Evolutionary conservation across 306 rosid genomes (phyloP), one percentile per base, ranked within the genome.

Genomic region (Vigna nakashimae): DNA sequence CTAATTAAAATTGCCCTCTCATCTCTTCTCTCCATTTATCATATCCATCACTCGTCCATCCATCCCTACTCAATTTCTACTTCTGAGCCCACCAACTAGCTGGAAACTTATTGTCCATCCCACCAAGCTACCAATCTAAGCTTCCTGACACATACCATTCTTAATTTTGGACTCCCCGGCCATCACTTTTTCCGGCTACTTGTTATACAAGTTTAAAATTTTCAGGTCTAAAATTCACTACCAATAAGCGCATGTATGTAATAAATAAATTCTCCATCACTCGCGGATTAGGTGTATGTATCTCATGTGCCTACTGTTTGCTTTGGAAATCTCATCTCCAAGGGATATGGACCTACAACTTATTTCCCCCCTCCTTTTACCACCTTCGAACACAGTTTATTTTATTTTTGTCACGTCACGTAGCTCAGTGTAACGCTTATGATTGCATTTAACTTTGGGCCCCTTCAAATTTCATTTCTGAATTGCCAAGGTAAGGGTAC

Each of bases 21-120:
- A 26, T 2, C 64, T 16, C 56, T 0, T 17, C 50, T 24, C 32
- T 2, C 65, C 71, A 51, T 24, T 59, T 14, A 45, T 73, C 9
- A 12, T 20, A 20, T 20, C 22, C 22, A 20, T 45, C 50, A 12
- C 50, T 45, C 50, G 18, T 26, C 56, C 2, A 36, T 30, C 3
- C 17, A 17, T 56, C 1, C 16, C 65, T 6, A 13, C 69, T 38
- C 50, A 56, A 67, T 66, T 7, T 18, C 16, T 67, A 63, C 56
- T 70, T 60, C 60, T 17, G 63, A 50, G 63, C 76, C 83, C 43
- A 45, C 32, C 10, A 74, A 75, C 36, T 45, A 79, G 84, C 78
- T 80, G 84, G 68, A 72, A 59, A 50, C 79, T 77, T 82, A 66
- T 71, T 79, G 77, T 75, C 84, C 59, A 79, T 28, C 26, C 16